Evolutionary conservation across 352 stramenopile species (phyloP), one percentile per base, ranked within the genome.

Genomic region (Pythium phragmitis): DNA sequence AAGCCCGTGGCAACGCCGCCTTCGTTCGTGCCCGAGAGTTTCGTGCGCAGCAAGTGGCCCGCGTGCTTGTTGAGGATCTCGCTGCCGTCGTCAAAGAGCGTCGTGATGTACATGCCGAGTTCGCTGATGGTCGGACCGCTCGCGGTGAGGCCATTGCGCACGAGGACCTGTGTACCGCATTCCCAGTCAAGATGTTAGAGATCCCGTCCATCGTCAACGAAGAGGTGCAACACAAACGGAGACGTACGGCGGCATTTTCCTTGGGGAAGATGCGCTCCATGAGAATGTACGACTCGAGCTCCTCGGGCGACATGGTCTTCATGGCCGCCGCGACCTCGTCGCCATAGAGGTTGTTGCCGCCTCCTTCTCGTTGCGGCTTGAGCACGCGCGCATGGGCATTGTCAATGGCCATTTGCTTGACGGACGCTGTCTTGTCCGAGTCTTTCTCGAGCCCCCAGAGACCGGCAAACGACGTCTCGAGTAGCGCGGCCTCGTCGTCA

Each of bases 331-430:
- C 81, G 19, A 99, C 78, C 21, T 98, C 79, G 19, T 97, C 77
- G 12, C 96, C 96, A 69, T 99, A 99, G 50, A 98, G 78, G 63
- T 99, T 99, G 75, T 99, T 98, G 28, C 97, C 97, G 57, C 97
- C 97, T 21, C 97, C 97, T 74, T 99, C 97, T 26, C 97, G 93
- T 82, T 99, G 97, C 4, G 97, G 97, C 81, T 99, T 99, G 26
- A 99, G 72, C 16, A 99, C 97, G 68, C 91, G 99, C 7, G 77
- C 85, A 12, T 74, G 69, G 0, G 84, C 72, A 49, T 92, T 91
- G 4, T 70, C 65, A 8, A 82, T 71, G 13, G 82, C 85, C 75
- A 87, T 83, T 53, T 85, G 75, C 67, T 92, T 94, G 61, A 91
- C 72, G 72, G 89, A 72, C 13, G 85, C 69, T 2, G 85, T 80